Evolutionary conservation across 2,329 filamentous ascomycete species (phyloP).

Genomic region (Pezicula rhizophila): DNA sequence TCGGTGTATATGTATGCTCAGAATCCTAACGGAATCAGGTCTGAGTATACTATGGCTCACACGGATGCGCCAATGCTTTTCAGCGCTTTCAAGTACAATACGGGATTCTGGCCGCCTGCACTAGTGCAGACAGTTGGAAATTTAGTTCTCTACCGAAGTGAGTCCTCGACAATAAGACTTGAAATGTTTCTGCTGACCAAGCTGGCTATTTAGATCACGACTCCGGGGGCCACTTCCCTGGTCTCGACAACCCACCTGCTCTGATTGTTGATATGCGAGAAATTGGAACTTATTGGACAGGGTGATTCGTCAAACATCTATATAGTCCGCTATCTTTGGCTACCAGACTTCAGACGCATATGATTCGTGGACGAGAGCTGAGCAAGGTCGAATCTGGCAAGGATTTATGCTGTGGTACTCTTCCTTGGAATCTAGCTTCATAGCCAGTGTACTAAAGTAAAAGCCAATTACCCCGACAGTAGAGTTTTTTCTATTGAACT

Average conservation of each 20-base stretch:
- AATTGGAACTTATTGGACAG: conserved; percentile 12
- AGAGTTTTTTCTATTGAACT: too few relatives aligned
- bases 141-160: not conserved
- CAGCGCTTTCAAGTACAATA: conserved; percentile 16
- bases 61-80: conserved; percentile 16
- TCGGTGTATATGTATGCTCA: conserved; percentile 33
- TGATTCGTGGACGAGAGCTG: too few relatives aligned
- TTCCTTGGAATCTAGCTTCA: too few relatives aligned
- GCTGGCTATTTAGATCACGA: conserved; percentile 11
- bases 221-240: conserved; percentile 16
- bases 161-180: not conserved
- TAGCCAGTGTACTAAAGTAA: too few relatives aligned
- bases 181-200: conserved; percentile 1
- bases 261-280: conserved; percentile 13
- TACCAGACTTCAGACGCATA: too few relatives aligned
- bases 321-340: too few relatives aligned
- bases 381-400: too few relatives aligned
- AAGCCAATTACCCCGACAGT: too few relatives aligned
- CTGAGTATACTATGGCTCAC: conserved; percentile 26
- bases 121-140: not conserved
- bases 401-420: too few relatives aligned
- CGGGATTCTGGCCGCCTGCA: conserved; percentile 10
- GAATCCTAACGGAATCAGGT: conserved; percentile 30
- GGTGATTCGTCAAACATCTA: not conserved
- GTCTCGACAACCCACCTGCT: conserved; percentile 14